phyloP scores from a whole-genome alignment of 768 basidiomycete species.

The Lyophyllum decastes region DNA sequence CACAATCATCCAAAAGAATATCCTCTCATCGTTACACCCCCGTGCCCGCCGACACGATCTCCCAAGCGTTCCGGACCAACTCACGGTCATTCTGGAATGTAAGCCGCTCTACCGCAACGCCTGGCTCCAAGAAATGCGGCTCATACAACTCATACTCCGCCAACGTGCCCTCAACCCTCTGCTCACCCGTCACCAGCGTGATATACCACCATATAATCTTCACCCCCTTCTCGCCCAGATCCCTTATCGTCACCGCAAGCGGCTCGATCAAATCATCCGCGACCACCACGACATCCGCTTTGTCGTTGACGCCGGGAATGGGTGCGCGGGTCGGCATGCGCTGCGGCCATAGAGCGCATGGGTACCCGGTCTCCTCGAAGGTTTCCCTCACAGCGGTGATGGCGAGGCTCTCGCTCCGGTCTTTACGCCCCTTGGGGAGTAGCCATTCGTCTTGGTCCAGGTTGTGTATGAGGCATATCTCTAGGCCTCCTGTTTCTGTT shows the following conservation, averaged over 20 bases:
- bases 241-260: slow-evolving; percentile 30
- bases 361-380: slow-evolving; percentile 66
- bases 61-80: slow-evolving; percentile 37
- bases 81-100: slow-evolving; percentile 40
- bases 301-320: slow-evolving; percentile 39
- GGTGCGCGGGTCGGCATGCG: slow-evolving; percentile 60
- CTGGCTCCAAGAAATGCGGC: slow-evolving; percentile 35
- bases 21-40: neutral
- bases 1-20: neutral
- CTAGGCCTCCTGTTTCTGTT: slow-evolving; percentile 19
- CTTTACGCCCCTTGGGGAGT: slow-evolving; percentile 66
- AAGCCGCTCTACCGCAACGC: slow-evolving; percentile 34
- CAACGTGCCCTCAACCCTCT: slow-evolving; percentile 42
- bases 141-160: slow-evolving; percentile 44
- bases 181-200: slow-evolving; percentile 30
- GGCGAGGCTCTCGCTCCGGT: slow-evolving; percentile 53
- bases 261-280: slow-evolving; percentile 32
- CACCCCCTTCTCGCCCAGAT: slow-evolving; percentile 25
- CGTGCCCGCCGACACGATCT: slow-evolving; percentile 5
- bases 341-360: slow-evolving; percentile 49
- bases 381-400: slow-evolving; percentile 59
- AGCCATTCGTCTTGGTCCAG: slow-evolving; percentile 29
- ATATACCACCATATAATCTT: slow-evolving; percentile 60
- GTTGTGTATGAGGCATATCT: slow-evolving; percentile 42
- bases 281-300: slow-evolving; percentile 21